Evolutionary conservation across 768 basidiomycete genomes (phyloP).

Genomic region (Lactarius pseudohatsudake): DNA sequence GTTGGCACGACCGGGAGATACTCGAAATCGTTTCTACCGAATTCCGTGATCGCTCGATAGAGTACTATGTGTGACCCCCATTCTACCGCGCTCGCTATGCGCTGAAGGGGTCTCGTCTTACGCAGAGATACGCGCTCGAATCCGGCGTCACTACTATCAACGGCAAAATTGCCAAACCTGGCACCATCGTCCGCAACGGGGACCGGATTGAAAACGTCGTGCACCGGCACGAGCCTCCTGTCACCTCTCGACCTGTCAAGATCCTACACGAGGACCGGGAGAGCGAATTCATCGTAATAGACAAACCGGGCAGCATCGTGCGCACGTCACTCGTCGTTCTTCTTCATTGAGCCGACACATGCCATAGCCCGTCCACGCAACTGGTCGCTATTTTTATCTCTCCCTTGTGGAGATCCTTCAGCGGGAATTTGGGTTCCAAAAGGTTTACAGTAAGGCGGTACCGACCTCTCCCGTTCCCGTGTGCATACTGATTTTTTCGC

Average conservation of each 20-base stretch:
- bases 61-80: conserved; percentile 80
- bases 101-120: not conserved
- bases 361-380: conserved; percentile 82
- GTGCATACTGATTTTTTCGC: not conserved
- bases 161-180: conserved; percentile 77
- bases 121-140: conserved; percentile 69
- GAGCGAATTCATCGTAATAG: conserved; percentile 84
- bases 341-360: not conserved
- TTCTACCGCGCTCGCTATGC: not conserved
- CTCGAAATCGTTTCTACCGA: conserved; percentile 93
- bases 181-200: conserved; percentile 78
- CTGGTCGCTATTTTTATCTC: conserved; percentile 87
- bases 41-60: conserved; percentile 90
- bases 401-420: conserved; percentile 85
- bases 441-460: conserved; percentile 69
- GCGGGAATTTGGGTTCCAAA: conserved; percentile 76
- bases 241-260: conserved; percentile 79
- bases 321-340: conserved; percentile 41
- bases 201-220: conserved; percentile 95
- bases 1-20: conserved; percentile 86
- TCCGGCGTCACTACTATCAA: conserved; percentile 96
- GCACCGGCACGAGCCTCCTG: conserved; percentile 96
- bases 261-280: conserved; percentile 76
- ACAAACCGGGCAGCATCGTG: conserved; percentile 97
- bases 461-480: not conserved